phyloP scores from a whole-genome alignment of 768 basidiomycete species.

The Polyporus arcularius region DNA sequence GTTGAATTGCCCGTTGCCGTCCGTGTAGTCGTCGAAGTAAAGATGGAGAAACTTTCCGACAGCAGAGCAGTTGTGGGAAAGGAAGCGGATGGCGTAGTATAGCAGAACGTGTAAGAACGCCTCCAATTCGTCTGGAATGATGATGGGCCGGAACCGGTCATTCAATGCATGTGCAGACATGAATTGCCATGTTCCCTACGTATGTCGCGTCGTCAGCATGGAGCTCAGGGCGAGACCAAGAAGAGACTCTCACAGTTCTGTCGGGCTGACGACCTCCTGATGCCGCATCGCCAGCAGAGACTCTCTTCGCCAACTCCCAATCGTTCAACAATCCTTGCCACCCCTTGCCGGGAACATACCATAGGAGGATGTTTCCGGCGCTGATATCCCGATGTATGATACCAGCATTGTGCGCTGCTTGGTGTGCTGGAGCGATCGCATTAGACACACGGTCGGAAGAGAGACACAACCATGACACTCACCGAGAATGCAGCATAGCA shows the following conservation, averaged over 20 bases:
- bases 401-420: neutral
- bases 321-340: conserved; percentile 1
- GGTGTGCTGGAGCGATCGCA: no score
- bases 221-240: no score
- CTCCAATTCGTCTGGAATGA: no score
- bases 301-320: conserved; percentile 10
- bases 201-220: no score
- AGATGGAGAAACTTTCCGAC: neutral
- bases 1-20: neutral
- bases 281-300: neutral
- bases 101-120: no score
- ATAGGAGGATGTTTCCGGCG: conserved; percentile 5
- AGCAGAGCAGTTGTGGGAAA: neutral
- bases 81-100: no score
- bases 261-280: neutral
- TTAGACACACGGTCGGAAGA: no score
- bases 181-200: no score
- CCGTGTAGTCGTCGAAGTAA: neutral
- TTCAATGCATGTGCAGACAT: no score
- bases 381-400: conserved; percentile 13
- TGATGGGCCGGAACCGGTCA: no score
- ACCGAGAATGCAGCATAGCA: neutral
- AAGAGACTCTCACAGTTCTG: neutral
- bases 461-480: neutral
- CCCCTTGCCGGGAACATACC: neutral